Conservation (phyloP, 2,329 filamentous ascomycete genomes). For the Cadophora sp. region DNA sequence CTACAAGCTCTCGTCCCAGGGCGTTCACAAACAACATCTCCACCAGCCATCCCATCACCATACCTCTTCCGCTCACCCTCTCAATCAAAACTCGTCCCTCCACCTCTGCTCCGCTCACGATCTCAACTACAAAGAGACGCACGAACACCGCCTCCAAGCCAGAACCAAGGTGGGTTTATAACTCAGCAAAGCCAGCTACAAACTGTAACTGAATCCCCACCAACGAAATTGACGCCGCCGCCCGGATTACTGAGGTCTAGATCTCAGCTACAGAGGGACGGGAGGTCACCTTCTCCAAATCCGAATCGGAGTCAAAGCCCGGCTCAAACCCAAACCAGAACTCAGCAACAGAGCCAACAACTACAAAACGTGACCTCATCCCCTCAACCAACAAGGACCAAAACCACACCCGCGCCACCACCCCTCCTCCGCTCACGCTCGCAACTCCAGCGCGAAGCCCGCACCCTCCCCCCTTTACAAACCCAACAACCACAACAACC, state of each 20-base stretch:
- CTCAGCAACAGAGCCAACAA: slow-evolving; percentile 3
- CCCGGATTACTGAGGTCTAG: slow-evolving; percentile 1
- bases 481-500: slow-evolving; percentile 10
- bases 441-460: slow-evolving; percentile 14
- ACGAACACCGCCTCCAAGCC: slow-evolving; percentile 2
- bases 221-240: background rate
- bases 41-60: slow-evolving; percentile 9
- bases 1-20: slow-evolving; percentile 11
- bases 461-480: slow-evolving; percentile 6
- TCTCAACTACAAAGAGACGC: slow-evolving; percentile 16
- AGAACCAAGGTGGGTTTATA: slow-evolving; percentile 1
- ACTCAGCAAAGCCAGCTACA: background rate
- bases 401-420: background rate
- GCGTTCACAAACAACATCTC: slow-evolving; percentile 15
- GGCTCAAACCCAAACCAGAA: background rate
- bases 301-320: background rate
- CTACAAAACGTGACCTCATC: background rate
- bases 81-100: slow-evolving; percentile 18
- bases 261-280: background rate
- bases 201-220: background rate
- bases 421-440: background rate
- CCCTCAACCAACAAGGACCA: background rate
- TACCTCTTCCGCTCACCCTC: slow-evolving; percentile 20
- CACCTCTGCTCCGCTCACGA: slow-evolving; percentile 12
- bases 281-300: slow-evolving; percentile 3